Conservation (phyloP, 2,329 filamentous ascomycete species). For the Colletotrichum godetiae region DNA sequence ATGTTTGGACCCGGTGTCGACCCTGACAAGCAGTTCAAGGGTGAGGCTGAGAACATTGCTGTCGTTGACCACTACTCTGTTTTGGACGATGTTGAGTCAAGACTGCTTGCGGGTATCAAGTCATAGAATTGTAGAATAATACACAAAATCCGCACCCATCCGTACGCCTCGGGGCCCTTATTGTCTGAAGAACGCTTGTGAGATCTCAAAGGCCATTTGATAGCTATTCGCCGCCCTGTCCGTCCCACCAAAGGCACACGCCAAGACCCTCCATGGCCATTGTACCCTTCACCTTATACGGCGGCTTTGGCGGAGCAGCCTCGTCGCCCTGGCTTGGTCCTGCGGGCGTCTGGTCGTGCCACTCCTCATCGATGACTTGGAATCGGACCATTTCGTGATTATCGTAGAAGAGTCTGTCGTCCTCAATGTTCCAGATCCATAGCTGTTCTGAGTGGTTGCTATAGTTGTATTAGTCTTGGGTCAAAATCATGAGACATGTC, state of each 20-base stretch:
- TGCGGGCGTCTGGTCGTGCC: conserved; percentile 87
- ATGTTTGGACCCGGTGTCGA: conserved; percentile 95
- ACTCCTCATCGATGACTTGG: conserved; percentile 86
- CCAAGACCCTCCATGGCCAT: conserved; percentile 74
- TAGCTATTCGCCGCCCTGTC: conserved; percentile 28
- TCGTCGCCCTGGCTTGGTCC: conserved; percentile 73
- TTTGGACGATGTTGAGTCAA: conserved; percentile 86
- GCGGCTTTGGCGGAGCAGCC: conserved; percentile 71
- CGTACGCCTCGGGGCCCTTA: neutral
- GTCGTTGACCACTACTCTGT: conserved; percentile 95
- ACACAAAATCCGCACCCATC: conserved; percentile 9
- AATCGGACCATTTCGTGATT: conserved; percentile 90
- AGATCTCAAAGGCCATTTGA: conserved; percentile 2
- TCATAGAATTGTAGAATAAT: conserved; percentile 44
- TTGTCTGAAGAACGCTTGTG: neutral
- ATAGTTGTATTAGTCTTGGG: conserved; percentile 39
- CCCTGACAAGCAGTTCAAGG: conserved; percentile 93
- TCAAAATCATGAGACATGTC: neutral
- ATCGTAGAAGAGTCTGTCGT: conserved; percentile 85
- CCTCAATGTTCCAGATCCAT: conserved; percentile 87
- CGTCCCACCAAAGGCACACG: conserved; percentile 73
- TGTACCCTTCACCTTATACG: conserved; percentile 75
- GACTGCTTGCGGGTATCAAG: conserved; percentile 72
- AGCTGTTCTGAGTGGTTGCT: conserved; percentile 81
- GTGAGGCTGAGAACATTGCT: conserved; percentile 93